Evolutionary conservation across 805 yeast species (phyloP), one percentile per base, ranked within the genome.

Genomic region (Yueomyces sp.): DNA sequence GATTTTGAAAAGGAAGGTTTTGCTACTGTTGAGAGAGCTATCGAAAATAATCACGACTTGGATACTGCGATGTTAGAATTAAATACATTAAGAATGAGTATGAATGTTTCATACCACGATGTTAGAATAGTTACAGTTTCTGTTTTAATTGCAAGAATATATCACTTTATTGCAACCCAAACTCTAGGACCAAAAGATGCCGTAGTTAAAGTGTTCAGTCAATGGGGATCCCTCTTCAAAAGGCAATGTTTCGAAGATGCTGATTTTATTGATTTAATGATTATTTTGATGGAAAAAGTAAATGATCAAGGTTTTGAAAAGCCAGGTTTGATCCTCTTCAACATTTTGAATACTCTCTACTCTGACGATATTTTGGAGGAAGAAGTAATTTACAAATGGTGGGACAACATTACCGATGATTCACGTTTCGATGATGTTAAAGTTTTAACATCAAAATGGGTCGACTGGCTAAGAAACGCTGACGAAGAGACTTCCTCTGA

Each of bases 11-110:
- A 72, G 45, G 98, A 92, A 68, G 98, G 96, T n/a, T 69, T 82
- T 46, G 96, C 94, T 8, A 86, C 96, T 0, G 84, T 92, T 32
- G 85, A 81, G 52, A 74, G 98, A 57, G 94, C 98, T 1, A 74
- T 92, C 63, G 90, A 84, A 52, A 81, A 88, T 56, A 84, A 86
- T 60, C 98, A 92, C 63, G 94, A 85, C 55, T 70, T 86, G 47
- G 96, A 90, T 59, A 88, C 95, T 11, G 96, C 98, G 0, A 66
- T 86, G 49, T 67, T 92, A 47, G 98, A 92, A 65, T 73, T 92
- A 54, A 90, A 90, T 60, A 92, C 98, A 0, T 71, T 92, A 56
- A 75, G 97, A 65, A 90, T 92, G 98, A 85, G 96, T 55, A 83
- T 88, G 92, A 86, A 92, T 60, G 98, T 87, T 19, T 75, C 92